These are phyloP conservation scores for Cornus suecica DNA, from an alignment of 148 eudicot genomes.

Conservation along the genomic window DNA sequence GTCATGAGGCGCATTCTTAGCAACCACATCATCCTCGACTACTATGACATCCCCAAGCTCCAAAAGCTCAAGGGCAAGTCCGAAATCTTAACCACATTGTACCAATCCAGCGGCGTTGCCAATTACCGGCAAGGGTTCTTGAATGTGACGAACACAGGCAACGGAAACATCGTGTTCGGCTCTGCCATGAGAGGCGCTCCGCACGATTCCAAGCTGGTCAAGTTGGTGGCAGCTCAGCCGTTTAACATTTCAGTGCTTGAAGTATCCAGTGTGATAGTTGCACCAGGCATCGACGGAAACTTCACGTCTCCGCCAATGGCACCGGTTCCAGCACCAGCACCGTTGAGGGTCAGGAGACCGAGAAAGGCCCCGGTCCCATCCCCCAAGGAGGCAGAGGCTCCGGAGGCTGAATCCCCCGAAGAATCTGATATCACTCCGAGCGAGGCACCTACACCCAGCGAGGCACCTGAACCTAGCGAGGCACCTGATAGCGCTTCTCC, in stretches of 20 bases:
- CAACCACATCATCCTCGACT: conserved; percentile 39
- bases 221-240: conserved; percentile 30
- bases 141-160: conserved; percentile 19
- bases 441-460: too few species aligned
- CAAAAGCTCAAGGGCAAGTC: conserved; percentile 18
- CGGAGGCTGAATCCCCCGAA: too few species aligned
- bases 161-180: conserved; percentile 18
- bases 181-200: conserved; percentile 35
- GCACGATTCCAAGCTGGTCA: conserved; percentile 25
- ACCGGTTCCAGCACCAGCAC: not conserved
- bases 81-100: conserved; percentile 25
- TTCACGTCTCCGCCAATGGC: not conserved
- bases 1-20: conserved; percentile 20
- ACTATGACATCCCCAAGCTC: conserved; percentile 32
- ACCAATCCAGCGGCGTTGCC: conserved; percentile 37
- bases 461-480: too few species aligned
- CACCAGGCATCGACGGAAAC: conserved; percentile 33
- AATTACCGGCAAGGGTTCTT: conserved; percentile 25
- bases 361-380: too few species aligned
- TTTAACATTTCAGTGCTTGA: conserved; percentile 42
- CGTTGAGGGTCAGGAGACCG: not conserved
- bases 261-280: conserved; percentile 29
- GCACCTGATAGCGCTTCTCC: too few species aligned
- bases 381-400: too few species aligned
- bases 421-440: too few species aligned